Conservation (phyloP, 208 protist genomes). For the Crithidia mellificae region DNA sequence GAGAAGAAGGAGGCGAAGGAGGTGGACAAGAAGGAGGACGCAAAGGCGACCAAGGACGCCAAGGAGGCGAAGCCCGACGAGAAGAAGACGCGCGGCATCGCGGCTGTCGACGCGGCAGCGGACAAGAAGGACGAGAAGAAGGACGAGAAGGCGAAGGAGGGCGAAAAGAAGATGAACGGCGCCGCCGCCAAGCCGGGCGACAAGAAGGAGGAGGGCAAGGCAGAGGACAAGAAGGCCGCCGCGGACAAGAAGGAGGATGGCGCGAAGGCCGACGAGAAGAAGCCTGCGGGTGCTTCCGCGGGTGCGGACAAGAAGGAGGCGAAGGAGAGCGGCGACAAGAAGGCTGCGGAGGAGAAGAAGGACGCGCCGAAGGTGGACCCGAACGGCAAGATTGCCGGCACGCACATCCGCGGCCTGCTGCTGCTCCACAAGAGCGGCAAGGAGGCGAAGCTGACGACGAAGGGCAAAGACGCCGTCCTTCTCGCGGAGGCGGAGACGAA, state of each 20-base stretch:
- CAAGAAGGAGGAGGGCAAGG: slow-evolving; percentile 28
- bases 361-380: slow-evolving; percentile 15
- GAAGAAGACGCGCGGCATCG: too few relatives aligned
- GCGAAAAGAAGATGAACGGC: slow-evolving; percentile 21
- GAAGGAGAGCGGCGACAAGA: neutral
- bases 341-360: neutral
- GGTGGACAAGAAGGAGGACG: slow-evolving; percentile 24
- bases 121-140: too few relatives aligned
- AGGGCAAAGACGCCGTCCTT: slow-evolving; percentile 43
- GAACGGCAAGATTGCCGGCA: slow-evolving; percentile 34
- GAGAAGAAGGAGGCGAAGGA: slow-evolving; percentile 15
- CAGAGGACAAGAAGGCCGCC: slow-evolving; percentile 27
- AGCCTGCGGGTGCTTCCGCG: too few relatives aligned
- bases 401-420: slow-evolving; percentile 45
- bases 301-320: slow-evolving; percentile 24
- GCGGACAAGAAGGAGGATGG: slow-evolving; percentile 20
- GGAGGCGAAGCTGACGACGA: slow-evolving; percentile 43
- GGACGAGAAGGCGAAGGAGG: neutral
- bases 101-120: too few relatives aligned
- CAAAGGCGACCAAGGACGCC: slow-evolving; percentile 20
- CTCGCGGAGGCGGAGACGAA: slow-evolving; percentile 41
- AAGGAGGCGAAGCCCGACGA: slow-evolving; percentile 12
- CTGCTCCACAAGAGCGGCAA: slow-evolving; percentile 38
- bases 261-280: slow-evolving; percentile 4
- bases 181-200: slow-evolving; percentile 7